Percentiles rank a stretch among this genome's conserved stretches.
phyloP scores from a whole-genome alignment of 345 rosid species.

The Melaleuca alternifolia region DNA sequence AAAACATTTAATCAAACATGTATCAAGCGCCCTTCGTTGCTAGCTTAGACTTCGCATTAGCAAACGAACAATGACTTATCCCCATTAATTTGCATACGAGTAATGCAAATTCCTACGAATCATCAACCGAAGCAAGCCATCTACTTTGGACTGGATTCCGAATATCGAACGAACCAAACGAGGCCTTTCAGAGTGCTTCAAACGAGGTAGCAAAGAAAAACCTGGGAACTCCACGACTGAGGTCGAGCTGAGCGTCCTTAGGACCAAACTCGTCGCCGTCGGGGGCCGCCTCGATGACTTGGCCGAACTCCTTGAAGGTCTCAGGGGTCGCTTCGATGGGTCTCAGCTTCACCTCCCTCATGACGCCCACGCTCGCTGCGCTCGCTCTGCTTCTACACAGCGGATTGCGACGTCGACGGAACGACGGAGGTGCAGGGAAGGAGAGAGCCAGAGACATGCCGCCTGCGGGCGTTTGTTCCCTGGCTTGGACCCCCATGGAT shows the following conservation, averaged over 20 bases:
- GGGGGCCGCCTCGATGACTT: conserved; percentile 44
- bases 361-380: not conserved
- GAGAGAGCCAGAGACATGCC: not conserved
- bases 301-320: conserved; percentile 63
- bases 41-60: not conserved
- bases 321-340: conserved; percentile 62
- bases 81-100: not conserved
- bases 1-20: not conserved
- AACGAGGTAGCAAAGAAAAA: not conserved
- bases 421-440: not conserved
- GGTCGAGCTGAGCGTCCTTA: conserved; percentile 66
- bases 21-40: not conserved
- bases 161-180: not conserved
- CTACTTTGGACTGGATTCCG: not conserved
- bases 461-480: not conserved
- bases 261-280: conserved; percentile 65
- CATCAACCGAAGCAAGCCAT: not conserved
- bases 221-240: conserved; percentile 66
- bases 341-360: conserved; percentile 29
- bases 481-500: not conserved
- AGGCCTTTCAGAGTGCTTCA: not conserved
- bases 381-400: not conserved
- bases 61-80: not conserved
- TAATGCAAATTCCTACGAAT: not conserved
- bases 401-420: not conserved